A percentile compares a stretch with the other conserved stretches of the same genome.
These are phyloP conservation scores for Diplodia mutila DNA, from an alignment of 2,329 filamentous ascomycete species.

Conservation along the genomic window DNA sequence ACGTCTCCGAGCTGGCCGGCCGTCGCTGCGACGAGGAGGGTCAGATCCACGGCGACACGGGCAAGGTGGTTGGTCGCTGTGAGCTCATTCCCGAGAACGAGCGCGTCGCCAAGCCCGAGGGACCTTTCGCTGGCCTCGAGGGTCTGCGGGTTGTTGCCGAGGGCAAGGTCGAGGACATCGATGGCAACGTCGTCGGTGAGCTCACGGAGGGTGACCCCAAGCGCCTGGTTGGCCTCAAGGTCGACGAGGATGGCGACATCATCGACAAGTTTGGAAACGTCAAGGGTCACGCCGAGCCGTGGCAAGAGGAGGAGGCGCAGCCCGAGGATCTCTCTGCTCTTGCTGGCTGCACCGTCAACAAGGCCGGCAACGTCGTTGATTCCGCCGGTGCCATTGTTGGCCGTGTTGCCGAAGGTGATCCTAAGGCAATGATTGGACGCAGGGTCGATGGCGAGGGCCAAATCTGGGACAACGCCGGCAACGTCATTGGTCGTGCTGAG, in stretches of 20 bases:
- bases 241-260: conserved; percentile 67
- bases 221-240: conserved; percentile 61
- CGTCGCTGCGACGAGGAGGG: conserved; percentile 73
- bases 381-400: conserved; percentile 62
- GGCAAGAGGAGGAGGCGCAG: conserved; percentile 52
- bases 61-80: conserved; percentile 69
- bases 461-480: conserved; percentile 66
- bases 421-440: conserved; percentile 60
- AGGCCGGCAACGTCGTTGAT: conserved; percentile 65
- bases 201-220: conserved; percentile 64
- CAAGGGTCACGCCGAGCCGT: conserved; percentile 62
- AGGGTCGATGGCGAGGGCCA: conserved; percentile 66
- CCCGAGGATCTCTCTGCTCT: conserved; percentile 62
- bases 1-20: conserved; percentile 65
- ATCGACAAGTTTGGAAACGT: conserved; percentile 65
- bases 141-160: conserved; percentile 53
- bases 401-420: conserved; percentile 61
- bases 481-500: conserved; percentile 63
- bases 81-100: conserved; percentile 71
- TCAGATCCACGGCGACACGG: conserved; percentile 71
- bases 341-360: conserved; percentile 66
- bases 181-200: conserved; percentile 56
- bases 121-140: conserved; percentile 55
- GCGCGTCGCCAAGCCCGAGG: conserved; percentile 55
- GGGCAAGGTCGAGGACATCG: conserved; percentile 55